These are phyloP conservation scores for Auxenochlorella pyrenoidosa DNA, from an alignment of 139 green algal genomes.

Conservation along the genomic window DNA sequence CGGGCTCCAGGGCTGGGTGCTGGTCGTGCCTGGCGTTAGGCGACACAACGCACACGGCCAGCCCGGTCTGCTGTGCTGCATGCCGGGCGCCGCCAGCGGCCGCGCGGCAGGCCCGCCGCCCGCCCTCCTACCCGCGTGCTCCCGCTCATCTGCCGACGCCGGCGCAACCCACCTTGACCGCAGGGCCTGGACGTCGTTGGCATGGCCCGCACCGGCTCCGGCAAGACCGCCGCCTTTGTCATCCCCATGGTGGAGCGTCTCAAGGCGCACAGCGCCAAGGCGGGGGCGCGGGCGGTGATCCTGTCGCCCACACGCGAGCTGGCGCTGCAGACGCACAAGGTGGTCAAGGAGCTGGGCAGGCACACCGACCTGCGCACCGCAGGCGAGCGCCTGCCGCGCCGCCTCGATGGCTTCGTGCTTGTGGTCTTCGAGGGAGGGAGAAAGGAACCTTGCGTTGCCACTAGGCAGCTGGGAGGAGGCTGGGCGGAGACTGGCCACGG, in stretches of 20 bases:
- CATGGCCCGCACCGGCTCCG: slow-evolving; percentile 95
- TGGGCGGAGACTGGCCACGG: too few species aligned
- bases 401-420: too few species aligned
- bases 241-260: slow-evolving; percentile 92
- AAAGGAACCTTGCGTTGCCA: too few species aligned
- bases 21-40: too few species aligned
- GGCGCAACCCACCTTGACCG: too few species aligned
- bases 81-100: too few species aligned
- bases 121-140: neutral
- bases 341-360: slow-evolving; percentile 78
- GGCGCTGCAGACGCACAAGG: slow-evolving; percentile 89
- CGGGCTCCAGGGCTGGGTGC: neutral
- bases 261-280: slow-evolving; percentile 69
- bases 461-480: too few species aligned
- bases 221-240: slow-evolving; percentile 97
- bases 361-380: slow-evolving; percentile 86
- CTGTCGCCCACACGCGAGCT: slow-evolving; percentile 92
- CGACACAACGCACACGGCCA: too few species aligned
- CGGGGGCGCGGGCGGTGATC: slow-evolving; percentile 86
- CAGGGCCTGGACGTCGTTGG: slow-evolving; percentile 87
- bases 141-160: neutral
- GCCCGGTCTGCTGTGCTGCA: too few species aligned
- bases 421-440: too few species aligned
- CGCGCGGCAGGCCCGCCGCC: too few species aligned
- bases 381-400: too few species aligned